Evolutionary conservation across 352 stramenopile species (phyloP).

Genomic region (Pythium diclinum): DNA sequence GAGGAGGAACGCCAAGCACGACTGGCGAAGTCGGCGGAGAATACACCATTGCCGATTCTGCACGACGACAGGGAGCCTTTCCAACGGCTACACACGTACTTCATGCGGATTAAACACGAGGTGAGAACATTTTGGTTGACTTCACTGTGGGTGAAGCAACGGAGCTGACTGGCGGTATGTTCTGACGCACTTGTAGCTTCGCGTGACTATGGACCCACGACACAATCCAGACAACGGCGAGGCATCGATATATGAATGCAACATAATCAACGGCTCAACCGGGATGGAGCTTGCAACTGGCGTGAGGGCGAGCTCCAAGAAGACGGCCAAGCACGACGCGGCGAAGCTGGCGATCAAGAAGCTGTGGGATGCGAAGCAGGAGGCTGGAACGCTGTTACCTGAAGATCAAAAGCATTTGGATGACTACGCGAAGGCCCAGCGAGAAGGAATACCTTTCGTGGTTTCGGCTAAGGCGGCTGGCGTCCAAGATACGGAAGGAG

Average conservation of each 20-base stretch:
- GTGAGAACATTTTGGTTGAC: conserved; percentile 16
- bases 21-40: conserved; percentile 26
- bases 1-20: conserved; percentile 49
- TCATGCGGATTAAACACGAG: conserved; percentile 59
- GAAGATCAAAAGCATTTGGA: conserved; percentile 68
- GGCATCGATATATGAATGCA: conserved; percentile 58
- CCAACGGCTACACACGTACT: conserved; percentile 54
- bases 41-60: conserved; percentile 39
- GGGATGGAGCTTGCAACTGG: conserved; percentile 38
- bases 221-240: conserved; percentile 56
- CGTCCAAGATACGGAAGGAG: neutral
- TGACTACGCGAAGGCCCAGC: conserved; percentile 33
- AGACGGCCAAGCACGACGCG: conserved; percentile 63
- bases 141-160: neutral
- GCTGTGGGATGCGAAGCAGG: conserved; percentile 72
- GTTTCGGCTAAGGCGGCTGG: neutral
- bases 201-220: conserved; percentile 39
- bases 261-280: conserved; percentile 40
- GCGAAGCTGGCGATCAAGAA: conserved; percentile 66
- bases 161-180: neutral
- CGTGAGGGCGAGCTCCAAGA: conserved; percentile 66
- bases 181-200: conserved; percentile 28
- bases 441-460: conserved; percentile 34
- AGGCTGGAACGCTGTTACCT: conserved; percentile 40
- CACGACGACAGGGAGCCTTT: conserved; percentile 68